phyloP scores from a whole-genome alignment of 225 moss, liverwort and hornwort species.

The Marchantia polymorpha region DNA sequence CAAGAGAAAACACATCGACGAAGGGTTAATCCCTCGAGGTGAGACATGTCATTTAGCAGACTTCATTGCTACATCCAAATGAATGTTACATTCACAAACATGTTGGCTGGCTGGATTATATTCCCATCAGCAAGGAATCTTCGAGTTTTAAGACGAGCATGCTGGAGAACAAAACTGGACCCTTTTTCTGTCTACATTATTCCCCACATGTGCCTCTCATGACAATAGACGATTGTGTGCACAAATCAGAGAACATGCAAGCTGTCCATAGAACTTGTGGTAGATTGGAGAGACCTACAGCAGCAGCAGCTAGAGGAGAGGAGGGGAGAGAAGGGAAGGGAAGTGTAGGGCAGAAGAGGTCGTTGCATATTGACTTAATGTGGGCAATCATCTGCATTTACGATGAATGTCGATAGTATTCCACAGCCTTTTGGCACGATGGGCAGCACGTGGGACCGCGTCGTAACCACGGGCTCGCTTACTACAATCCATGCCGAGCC shows the following conservation, averaged over 20 bases:
- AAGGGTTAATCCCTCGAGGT: not conserved
- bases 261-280: not conserved
- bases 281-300: not conserved
- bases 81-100: not conserved
- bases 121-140: not conserved
- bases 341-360: too few species aligned
- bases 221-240: not conserved
- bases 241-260: not conserved
- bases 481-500: not conserved
- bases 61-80: not conserved
- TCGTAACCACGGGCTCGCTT: not conserved
- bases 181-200: not conserved
- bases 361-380: too few species aligned
- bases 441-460: not conserved
- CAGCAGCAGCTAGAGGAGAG: not conserved
- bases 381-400: slow-evolving; percentile 8
- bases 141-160: not conserved
- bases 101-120: not conserved
- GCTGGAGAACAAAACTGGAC: not conserved
- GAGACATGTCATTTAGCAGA: not conserved
- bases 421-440: slow-evolving; percentile 1
- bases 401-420: not conserved
- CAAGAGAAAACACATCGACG: not conserved
- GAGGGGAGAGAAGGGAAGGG: not conserved
- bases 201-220: not conserved